phyloP scores from a whole-genome alignment of 805 yeast species.

The Barnettozyma populi region DNA sequence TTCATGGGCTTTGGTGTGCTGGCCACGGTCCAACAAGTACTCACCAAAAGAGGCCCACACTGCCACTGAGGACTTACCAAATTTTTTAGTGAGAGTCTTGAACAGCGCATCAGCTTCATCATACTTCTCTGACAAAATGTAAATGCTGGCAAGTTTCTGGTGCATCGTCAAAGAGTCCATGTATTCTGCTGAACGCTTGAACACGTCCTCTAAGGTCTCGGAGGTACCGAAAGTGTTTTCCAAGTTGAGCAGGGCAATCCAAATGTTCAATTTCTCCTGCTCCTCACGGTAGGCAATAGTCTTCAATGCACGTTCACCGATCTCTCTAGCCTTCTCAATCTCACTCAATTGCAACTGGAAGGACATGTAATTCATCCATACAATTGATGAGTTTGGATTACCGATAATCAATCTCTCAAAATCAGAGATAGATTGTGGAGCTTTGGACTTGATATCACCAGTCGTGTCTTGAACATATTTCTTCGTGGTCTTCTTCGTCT shows the following conservation, averaged over 20 bases:
- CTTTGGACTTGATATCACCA: conserved; percentile 72
- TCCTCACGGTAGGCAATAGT: conserved; percentile 89
- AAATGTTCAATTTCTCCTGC: conserved; percentile 85
- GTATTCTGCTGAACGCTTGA: conserved; percentile 80
- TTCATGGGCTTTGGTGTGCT: conserved; percentile 57
- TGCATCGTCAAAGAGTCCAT: conserved; percentile 87
- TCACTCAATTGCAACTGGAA: conserved; percentile 94
- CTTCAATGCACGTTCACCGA: conserved; percentile 88
- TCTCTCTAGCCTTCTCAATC: conserved; percentile 88
- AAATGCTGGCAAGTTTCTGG: conserved; percentile 71
- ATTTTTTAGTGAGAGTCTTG: conserved; percentile 68
- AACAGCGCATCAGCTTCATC: conserved; percentile 67
- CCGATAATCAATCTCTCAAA: conserved; percentile 90
- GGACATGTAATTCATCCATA: conserved; percentile 99
- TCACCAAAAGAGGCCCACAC: conserved; percentile 84
- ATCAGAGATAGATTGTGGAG: conserved; percentile 88
- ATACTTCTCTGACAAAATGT: conserved; percentile 63
- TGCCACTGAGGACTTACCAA: conserved; percentile 59
- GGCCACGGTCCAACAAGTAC: conserved; percentile 56
- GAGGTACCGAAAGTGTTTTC: conserved; percentile 90
- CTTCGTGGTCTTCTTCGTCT: conserved; percentile 38
- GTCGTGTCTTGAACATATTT: conserved; percentile 69
- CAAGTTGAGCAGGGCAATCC: conserved; percentile 92
- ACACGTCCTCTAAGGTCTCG: conserved; percentile 72
- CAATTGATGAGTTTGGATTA: conserved; percentile 85